Percentiles rank a stretch among this genome's conserved stretches.
These are phyloP conservation scores for Leccinum disarticulatum DNA, from an alignment of 768 basidiomycete genomes.

Conservation along the genomic window DNA sequence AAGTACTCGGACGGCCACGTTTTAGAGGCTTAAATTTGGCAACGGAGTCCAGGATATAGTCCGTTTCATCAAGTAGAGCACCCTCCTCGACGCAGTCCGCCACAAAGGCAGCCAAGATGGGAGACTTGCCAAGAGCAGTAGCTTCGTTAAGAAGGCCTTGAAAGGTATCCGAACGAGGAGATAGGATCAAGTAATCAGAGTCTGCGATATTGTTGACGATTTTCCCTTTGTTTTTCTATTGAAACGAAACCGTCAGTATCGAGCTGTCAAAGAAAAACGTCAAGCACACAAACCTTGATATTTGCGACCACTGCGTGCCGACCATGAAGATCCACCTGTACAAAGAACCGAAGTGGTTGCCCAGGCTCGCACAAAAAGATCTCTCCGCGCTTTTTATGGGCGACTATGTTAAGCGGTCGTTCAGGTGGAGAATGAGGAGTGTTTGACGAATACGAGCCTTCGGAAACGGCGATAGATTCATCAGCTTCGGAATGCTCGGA, in stretches of 20 bases:
- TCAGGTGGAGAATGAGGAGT: slow-evolving; percentile 18
- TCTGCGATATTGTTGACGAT: slow-evolving; percentile 51
- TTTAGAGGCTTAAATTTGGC: slow-evolving; percentile 24
- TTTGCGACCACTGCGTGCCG: slow-evolving; percentile 47
- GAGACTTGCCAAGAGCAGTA: slow-evolving; percentile 37
- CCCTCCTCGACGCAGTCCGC: slow-evolving; percentile 48
- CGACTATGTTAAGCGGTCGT: slow-evolving; percentile 14
- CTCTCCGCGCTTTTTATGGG: slow-evolving; percentile 24
- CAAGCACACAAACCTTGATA: slow-evolving; percentile 54
- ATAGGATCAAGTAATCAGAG: slow-evolving; percentile 64
- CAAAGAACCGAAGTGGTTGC: slow-evolving; percentile 53
- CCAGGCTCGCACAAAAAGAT: slow-evolving; percentile 49
- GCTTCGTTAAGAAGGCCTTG: slow-evolving; percentile 45
- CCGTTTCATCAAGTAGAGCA: slow-evolving; percentile 42
- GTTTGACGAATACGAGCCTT: slow-evolving; percentile 9
- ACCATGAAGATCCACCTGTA: slow-evolving; percentile 65
- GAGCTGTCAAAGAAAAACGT: neutral
- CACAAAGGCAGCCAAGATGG: slow-evolving; percentile 55
- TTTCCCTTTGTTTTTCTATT: slow-evolving; percentile 65
- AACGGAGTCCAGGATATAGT: slow-evolving; percentile 43
- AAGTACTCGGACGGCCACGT: slow-evolving; percentile 22
- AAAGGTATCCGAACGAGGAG: slow-evolving; percentile 50
- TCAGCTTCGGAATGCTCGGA: slow-evolving; percentile 20
- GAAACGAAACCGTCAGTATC: neutral
- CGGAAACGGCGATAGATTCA: slow-evolving; percentile 11